These are phyloP conservation scores for Pezicula carpinea DNA, from an alignment of 2,329 filamentous ascomycete species.

Conservation along the genomic window DNA sequence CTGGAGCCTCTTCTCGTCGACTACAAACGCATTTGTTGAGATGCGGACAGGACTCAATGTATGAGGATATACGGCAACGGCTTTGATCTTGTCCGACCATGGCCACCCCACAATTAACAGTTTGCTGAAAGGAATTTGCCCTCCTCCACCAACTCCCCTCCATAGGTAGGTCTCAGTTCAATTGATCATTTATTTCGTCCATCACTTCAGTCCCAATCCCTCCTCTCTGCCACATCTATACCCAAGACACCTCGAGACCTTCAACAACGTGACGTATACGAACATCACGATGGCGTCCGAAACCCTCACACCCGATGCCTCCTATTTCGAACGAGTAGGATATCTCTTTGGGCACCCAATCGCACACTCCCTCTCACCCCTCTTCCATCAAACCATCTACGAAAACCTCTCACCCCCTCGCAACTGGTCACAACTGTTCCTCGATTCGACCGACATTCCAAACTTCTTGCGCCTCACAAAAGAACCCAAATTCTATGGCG, in stretches of 20 bases:
- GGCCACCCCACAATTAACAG: neutral
- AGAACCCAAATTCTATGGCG: constrained; percentile 58
- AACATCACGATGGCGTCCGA: constrained; percentile 2
- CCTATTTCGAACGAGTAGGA: constrained; percentile 13
- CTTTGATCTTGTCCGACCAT: neutral
- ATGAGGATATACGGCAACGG: neutral
- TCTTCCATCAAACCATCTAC: constrained; percentile 50
- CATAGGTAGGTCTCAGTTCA: neutral
- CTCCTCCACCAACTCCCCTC: neutral
- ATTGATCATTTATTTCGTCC: too few species aligned
- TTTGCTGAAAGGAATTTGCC: neutral
- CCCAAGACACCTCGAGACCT: too few species aligned
- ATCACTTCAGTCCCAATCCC: too few species aligned
- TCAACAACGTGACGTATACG: neutral
- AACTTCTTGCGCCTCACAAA: constrained; percentile 46
- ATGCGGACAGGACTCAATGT: neutral
- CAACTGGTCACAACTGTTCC: constrained; percentile 45
- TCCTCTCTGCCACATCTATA: too few species aligned
- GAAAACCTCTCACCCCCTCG: constrained; percentile 35
- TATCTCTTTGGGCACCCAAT: constrained; percentile 51
- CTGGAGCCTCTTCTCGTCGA: neutral
- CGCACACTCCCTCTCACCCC: constrained; percentile 47
- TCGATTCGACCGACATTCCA: constrained; percentile 46
- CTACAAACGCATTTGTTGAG: neutral
- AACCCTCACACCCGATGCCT: constrained; percentile 7